Evolutionary conservation across 345 rosid genomes (phyloP).

Genomic region (Cardiospermum halicacabum): DNA sequence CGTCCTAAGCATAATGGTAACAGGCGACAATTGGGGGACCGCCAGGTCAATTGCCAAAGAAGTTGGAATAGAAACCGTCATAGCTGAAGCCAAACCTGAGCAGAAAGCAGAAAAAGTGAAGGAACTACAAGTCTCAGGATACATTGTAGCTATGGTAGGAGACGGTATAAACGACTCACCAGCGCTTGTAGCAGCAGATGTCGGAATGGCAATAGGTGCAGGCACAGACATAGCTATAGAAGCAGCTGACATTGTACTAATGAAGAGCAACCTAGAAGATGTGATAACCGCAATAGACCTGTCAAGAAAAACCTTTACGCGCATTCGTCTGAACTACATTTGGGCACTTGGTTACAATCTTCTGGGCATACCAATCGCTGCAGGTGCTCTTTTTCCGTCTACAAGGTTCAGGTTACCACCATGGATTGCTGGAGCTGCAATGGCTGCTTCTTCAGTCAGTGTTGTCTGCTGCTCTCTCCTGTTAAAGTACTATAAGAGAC

Average conservation of each 20-base stretch:
- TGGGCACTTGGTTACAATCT: constrained; percentile 95
- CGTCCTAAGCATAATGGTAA: constrained; percentile 76
- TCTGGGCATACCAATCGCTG: constrained; percentile 82
- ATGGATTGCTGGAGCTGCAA: constrained; percentile 97
- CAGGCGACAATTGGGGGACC: constrained; percentile 98
- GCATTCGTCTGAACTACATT: constrained; percentile 80
- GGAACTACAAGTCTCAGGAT: constrained; percentile 75
- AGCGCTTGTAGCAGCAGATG: constrained; percentile 92
- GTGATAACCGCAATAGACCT: constrained; percentile 92
- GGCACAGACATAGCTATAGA: constrained; percentile 96
- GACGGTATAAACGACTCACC: constrained; percentile 99
- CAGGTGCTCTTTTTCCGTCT: constrained; percentile 68
- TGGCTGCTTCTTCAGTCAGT: constrained; percentile 97
- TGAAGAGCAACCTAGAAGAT: constrained; percentile 93
- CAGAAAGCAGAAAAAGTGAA: constrained; percentile 92
- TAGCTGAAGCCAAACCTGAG: constrained; percentile 90
- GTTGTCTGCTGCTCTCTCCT: constrained; percentile 87
- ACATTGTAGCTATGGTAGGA: constrained; percentile 88
- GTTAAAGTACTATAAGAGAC: constrained; percentile 66
- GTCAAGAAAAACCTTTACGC: constrained; percentile 71
- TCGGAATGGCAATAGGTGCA: constrained; percentile 96
- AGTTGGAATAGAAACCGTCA: constrained; percentile 70
- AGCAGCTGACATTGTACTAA: constrained; percentile 91
- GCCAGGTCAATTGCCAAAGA: constrained; percentile 78
- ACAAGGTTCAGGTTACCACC: constrained; percentile 77